phyloP scores from a whole-genome alignment of 208 protist genomes.

The Wallacemonas sp. region DNA sequence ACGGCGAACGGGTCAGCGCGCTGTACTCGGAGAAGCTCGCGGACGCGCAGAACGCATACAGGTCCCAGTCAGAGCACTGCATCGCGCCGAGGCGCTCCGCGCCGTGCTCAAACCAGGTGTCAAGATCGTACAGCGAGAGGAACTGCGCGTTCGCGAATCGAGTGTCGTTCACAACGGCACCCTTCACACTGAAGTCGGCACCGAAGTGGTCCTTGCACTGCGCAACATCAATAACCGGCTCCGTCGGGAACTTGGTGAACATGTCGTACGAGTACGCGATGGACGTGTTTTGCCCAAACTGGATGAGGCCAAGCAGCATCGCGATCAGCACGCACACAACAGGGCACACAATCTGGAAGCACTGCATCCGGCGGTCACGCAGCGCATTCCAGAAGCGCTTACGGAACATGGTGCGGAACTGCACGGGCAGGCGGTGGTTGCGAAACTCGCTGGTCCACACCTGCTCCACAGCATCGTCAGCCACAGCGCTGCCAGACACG shows the following conservation, averaged over 20 bases:
- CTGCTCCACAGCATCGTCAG: background rate
- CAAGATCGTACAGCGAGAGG: slow-evolving; percentile 24
- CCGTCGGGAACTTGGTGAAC: background rate
- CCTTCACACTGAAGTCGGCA: background rate
- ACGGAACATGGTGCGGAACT: slow-evolving; percentile 27
- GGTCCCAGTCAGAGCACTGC: slow-evolving; percentile 10
- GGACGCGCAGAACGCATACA: slow-evolving; percentile 5
- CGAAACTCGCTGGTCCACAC: slow-evolving; percentile 18
- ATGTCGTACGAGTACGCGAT: background rate
- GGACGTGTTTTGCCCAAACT: background rate
- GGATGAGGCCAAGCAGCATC: slow-evolving; percentile 36
- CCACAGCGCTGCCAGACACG: slow-evolving; percentile 3
- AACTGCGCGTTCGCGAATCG: slow-evolving; percentile 10
- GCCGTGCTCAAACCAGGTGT: slow-evolving; percentile 19
- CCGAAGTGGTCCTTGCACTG: slow-evolving; percentile 10
- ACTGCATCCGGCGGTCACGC: slow-evolving; percentile 34
- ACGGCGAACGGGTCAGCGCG: background rate
- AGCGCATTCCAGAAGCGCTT: slow-evolving; percentile 39
- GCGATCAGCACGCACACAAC: slow-evolving; percentile 44
- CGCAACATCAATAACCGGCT: background rate
- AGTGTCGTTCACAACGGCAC: background rate
- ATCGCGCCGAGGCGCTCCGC: background rate
- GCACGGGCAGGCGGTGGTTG: slow-evolving; percentile 5
- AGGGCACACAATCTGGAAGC: slow-evolving; percentile 43
- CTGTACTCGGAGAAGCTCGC: background rate